Conservation (phyloP, 1,284 basidiomycete species). For the Hemileia vastatrix region DNA sequence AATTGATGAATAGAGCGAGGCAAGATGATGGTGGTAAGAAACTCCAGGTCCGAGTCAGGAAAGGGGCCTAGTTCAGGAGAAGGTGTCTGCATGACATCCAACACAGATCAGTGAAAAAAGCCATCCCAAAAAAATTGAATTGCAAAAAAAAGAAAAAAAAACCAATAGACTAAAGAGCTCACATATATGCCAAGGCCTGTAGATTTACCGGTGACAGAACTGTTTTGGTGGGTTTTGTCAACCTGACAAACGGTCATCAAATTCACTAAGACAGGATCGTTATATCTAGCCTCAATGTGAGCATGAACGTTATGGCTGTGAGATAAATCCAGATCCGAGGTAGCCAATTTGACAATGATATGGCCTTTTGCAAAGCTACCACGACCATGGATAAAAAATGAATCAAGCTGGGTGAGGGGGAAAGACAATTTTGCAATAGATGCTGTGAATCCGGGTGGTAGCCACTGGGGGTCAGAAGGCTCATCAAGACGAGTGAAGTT, state of each 20-base stretch:
- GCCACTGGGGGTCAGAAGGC: background rate
- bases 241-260: constrained; percentile 20
- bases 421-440: background rate
- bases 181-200: constrained; percentile 18
- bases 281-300: constrained; percentile 4
- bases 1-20: background rate
- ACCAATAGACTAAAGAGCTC: too few species aligned
- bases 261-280: constrained; percentile 15
- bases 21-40: constrained; percentile 3
- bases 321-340: background rate
- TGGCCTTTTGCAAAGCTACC: constrained; percentile 21
- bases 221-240: background rate
- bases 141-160: too few species aligned
- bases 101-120: background rate
- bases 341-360: constrained; percentile 6
- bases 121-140: background rate
- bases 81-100: constrained; percentile 8
- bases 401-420: background rate
- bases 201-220: background rate
- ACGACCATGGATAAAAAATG: constrained; percentile 15
- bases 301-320: constrained; percentile 5
- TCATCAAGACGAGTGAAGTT: constrained; percentile 4
- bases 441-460: background rate
- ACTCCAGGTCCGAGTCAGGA: constrained; percentile 19
- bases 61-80: constrained; percentile 16